Evolutionary conservation across 2,329 filamentous ascomycete genomes (phyloP).

Genomic region (Diaporthe ampelina): DNA sequence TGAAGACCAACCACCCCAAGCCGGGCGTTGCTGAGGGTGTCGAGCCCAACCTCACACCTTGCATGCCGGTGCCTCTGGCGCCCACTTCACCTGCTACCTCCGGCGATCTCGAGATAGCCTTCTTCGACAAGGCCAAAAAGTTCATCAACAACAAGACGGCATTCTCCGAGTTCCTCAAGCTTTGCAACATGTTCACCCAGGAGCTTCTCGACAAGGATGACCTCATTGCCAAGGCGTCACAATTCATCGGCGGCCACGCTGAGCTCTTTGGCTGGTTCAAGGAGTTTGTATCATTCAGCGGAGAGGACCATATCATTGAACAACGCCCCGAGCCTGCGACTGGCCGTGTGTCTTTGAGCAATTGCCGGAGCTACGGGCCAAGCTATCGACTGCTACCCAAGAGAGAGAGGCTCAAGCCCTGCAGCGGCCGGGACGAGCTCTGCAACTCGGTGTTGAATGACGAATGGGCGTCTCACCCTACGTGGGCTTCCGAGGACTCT

Average conservation of each 20-base stretch:
- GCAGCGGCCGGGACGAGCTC: conserved; percentile 94
- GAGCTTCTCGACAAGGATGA: conserved; percentile 90
- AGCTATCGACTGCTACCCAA: conserved; percentile 95
- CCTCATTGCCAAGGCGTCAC: conserved; percentile 84
- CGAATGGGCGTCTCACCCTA: conserved; percentile 98
- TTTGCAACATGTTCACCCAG: conserved; percentile 95
- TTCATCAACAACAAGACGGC: conserved; percentile 92
- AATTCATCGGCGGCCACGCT: conserved; percentile 88
- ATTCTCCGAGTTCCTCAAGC: conserved; percentile 96
- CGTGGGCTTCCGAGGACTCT: conserved; percentile 98
- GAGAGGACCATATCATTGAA: conserved; percentile 82
- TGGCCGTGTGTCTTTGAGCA: conserved; percentile 91
- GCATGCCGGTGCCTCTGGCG: conserved; percentile 87
- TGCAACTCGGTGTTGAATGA: conserved; percentile 96
- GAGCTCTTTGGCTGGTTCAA: conserved; percentile 94
- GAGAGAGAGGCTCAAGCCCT: conserved; percentile 89
- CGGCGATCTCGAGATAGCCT: conserved; percentile 86
- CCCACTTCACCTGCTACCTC: conserved; percentile 81
- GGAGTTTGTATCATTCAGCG: conserved; percentile 83
- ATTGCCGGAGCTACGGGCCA: conserved; percentile 94
- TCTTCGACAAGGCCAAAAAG: conserved; percentile 98
- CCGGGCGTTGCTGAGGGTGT: conserved; percentile 73
- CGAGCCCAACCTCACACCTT: conserved; percentile 89
- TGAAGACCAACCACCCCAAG: conserved; percentile 78
- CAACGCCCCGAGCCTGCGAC: conserved; percentile 81